Percentiles rank a stretch among this genome's conserved stretches.
Evolutionary conservation across 2,329 filamentous ascomycete genomes (phyloP).

Genomic region (Aspergillus costaricaensis): DNA sequence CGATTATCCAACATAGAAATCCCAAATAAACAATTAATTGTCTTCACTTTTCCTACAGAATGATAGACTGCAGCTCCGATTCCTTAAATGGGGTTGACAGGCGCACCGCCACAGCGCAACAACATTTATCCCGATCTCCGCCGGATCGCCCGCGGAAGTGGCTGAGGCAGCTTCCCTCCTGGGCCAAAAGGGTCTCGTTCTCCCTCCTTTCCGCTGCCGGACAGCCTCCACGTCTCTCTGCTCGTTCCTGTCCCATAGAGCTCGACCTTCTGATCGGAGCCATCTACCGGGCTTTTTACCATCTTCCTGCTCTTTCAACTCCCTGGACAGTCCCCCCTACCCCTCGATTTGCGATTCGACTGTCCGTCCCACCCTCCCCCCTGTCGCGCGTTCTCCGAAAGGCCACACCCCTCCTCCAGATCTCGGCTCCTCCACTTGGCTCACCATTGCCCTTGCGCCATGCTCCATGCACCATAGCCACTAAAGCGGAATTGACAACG

Average conservation of each 20-base stretch:
- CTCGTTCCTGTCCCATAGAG: background rate
- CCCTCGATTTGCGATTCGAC: background rate
- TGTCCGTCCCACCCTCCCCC: background rate
- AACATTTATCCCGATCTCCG: constrained; percentile 30
- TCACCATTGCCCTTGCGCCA: constrained; percentile 17
- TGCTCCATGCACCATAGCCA: constrained; percentile 29
- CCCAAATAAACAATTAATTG: no score
- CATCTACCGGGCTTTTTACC: background rate
- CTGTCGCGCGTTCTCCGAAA: constrained; percentile 14
- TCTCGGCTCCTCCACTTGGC: constrained; percentile 3
- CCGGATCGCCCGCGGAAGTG: constrained; percentile 36
- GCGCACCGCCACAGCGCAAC: constrained; percentile 35
- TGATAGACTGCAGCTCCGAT: no score
- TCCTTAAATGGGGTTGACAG: background rate
- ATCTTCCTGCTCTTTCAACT: background rate
- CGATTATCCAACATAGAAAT: no score
- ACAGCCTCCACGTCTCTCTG: background rate
- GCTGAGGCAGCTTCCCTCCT: constrained; percentile 20
- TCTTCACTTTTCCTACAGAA: no score
- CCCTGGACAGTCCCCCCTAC: background rate
- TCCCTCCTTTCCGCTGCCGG: constrained; percentile 15
- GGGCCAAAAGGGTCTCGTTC: constrained; percentile 14
- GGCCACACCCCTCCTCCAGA: constrained; percentile 9
- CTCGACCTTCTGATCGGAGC: background rate
- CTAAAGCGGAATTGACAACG: background rate